Base-by-base conservation (phyloP, 176 grass and related monocot genomes). In the Areca catechu region DNA sequence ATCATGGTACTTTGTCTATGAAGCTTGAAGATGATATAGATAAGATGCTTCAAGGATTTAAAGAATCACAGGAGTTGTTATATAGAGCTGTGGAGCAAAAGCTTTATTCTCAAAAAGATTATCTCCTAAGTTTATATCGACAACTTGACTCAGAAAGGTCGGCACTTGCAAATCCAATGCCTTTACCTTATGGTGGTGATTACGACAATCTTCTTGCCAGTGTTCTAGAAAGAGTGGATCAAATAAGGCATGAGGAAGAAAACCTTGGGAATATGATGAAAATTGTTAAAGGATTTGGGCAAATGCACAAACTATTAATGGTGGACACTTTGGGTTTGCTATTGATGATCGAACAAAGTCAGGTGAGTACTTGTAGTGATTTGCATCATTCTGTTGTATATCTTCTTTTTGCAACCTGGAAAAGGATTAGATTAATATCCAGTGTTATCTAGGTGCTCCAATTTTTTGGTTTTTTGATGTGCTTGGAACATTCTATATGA, bases 71-170 rank as follows among this genome's bases (percentile, higher is more conserved):
- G 48, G 69, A 95, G 58, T 60, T 52, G 56, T 76, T 85, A 61
- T 75, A 72, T 49, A 92, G 15, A 60, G 48, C 80, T 58, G 77
- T 79, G 61, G 87, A 98, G 61, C 69, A 98, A 74, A 92, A 70
- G 75, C 78, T 98, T 69, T 80, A 77, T 70, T 52, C 69, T 56
- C 75, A 92, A 48, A 92, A 88, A 70, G 87, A 98, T 68, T 74
- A 47, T 19, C 67, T 97, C 56, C 77, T 97, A 51, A 68, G 83
- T 57, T 77, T 80, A 34, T 77, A 97, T 66, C 69, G 72, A 29
- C 65, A 74, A 58, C 83, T 91, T 64, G 80, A 88, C 21, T 66
- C 54, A 23, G 83, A 82, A 63, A 97, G 80, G 66, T 28, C 61
- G 24, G 50, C 53, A 50, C 82, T 97, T 50, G 60, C 66, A 7